Base-by-base conservation (phyloP, 2,329 filamentous ascomycete species). In the Graphilbum fragrans region DNA sequence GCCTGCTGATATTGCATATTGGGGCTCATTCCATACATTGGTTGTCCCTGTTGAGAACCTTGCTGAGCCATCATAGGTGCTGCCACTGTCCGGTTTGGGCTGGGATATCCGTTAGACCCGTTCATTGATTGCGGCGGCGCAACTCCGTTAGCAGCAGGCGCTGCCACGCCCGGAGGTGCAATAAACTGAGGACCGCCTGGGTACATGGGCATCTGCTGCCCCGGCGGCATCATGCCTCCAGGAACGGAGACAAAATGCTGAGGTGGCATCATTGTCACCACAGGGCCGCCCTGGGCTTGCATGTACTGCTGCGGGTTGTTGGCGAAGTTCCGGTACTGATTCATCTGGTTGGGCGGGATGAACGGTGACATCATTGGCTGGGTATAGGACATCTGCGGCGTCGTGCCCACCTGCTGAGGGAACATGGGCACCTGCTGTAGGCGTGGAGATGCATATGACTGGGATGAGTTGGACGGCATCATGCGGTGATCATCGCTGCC, bases 41-140 rank as follows among this genome's bases (percentile, higher is more conserved):
- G 77, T 56, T 93, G 86, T 33, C 88, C 87, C 58, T 94, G 88
- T 55, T 95, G 90, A 22, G 88, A 95, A 42, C 86, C 86, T 63
- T 94, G 86, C 50, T 88, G 88, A 53, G 81, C 84, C 90, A 96
- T 96, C 80, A 93, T 86, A 2, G 86, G 81, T 12, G 92, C 86
- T 18, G 67, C 58, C 22, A 45, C 45, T 2, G 80, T 79, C 37
- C 87, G 77, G 43, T 86, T 80, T 1, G 90, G 90, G 56, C 90
- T 95, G n/a, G 86, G 84, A 55, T 85, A 94, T 16, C 86, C 86
- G 51, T 80, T 83, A 8, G 75, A 70, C 35, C 75, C 83, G 18
- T 81, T 76, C 41, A 77, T 71, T 9, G 65, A 60, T 49, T 77
- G 74, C 22, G 72, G 74, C 17, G 70, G 69, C 4, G 45, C 38